phyloP scores from a whole-genome alignment of 306 rosid genomes.

The Malus fusca region DNA sequence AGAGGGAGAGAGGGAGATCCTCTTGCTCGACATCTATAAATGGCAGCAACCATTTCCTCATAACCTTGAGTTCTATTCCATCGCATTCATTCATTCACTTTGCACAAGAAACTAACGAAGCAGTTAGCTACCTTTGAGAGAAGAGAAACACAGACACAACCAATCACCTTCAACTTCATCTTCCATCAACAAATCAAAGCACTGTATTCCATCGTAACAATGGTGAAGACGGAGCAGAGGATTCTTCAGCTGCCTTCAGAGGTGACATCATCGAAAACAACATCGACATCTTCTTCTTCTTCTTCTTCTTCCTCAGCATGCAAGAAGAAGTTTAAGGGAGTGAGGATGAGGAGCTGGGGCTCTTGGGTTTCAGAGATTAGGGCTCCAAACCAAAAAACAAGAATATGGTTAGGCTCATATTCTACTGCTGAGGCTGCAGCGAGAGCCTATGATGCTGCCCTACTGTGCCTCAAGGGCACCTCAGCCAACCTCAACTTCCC shows the following conservation, averaged over 20 bases:
- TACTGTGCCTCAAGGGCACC: slow-evolving; percentile 86
- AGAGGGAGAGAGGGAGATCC: slow-evolving; percentile 15
- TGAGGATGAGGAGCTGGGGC: slow-evolving; percentile 98
- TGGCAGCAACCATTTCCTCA: slow-evolving; percentile 15
- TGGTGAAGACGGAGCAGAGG: slow-evolving; percentile 74
- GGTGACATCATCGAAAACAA: slow-evolving; percentile 6
- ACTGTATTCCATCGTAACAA: background rate
- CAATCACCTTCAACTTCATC: background rate
- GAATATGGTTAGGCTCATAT: slow-evolving; percentile 95
- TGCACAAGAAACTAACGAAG: slow-evolving; percentile 11
- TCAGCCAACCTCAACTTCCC: slow-evolving; percentile 85
- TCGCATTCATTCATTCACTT: slow-evolving; percentile 20
- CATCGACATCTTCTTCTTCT: background rate
- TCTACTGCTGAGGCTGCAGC: slow-evolving; percentile 97
- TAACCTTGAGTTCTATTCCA: slow-evolving; percentile 17
- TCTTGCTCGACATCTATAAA: slow-evolving; percentile 53
- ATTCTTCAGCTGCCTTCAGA: slow-evolving; percentile 24
- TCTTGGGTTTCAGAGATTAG: slow-evolving; percentile 97
- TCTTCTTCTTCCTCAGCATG: slow-evolving; percentile 13
- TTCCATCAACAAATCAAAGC: background rate
- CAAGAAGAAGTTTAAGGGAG: slow-evolving; percentile 80
- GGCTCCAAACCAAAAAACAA: slow-evolving; percentile 92
- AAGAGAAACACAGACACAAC: background rate
- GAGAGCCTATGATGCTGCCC: slow-evolving; percentile 97
- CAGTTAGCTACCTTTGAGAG: background rate